phyloP scores from a whole-genome alignment of 352 stramenopile genomes.

The Phytophthora chlamydospora region DNA sequence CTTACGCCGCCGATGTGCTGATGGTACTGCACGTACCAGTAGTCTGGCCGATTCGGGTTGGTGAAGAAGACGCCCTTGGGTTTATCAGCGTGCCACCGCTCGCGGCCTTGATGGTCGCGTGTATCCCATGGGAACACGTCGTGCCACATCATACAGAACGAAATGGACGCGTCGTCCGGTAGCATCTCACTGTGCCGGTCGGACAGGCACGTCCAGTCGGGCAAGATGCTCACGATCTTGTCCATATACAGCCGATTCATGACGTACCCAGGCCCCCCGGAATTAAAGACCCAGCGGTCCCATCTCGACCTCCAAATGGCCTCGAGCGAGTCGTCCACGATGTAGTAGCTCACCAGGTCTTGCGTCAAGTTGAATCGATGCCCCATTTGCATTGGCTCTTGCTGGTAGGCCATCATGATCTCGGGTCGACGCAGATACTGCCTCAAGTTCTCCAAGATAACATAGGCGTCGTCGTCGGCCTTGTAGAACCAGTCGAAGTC shows the following conservation, averaged over 20 bases:
- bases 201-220: conserved; percentile 65
- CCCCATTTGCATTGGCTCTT: conserved; percentile 80
- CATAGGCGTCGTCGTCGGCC: conserved; percentile 82
- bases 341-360: conserved; percentile 78
- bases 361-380: conserved; percentile 81
- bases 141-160: conserved; percentile 89
- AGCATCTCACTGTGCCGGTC: conserved; percentile 74
- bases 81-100: conserved; percentile 81
- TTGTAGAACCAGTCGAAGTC: conserved; percentile 91
- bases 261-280: conserved; percentile 71
- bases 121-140: conserved; percentile 77
- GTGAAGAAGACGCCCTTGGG: conserved; percentile 72
- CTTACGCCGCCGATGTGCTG: conserved; percentile 68
- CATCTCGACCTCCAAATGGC: conserved; percentile 59
- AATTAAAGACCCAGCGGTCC: conserved; percentile 85
- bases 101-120: conserved; percentile 64
- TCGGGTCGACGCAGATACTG: conserved; percentile 66
- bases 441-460: conserved; percentile 81
- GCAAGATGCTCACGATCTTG: conserved; percentile 64
- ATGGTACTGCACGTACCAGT: conserved; percentile 84
- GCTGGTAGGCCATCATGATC: conserved; percentile 59
- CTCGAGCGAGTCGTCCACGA: conserved; percentile 68
- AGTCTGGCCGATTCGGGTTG: conserved; percentile 53
- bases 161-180: conserved; percentile 79
- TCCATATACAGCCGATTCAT: conserved; percentile 84